A percentile compares a stretch with the other conserved stretches of the same genome.
These are phyloP conservation scores for Viridothelium virens DNA, from an alignment of 495 filamentous ascomycete species.

Conservation along the genomic window DNA sequence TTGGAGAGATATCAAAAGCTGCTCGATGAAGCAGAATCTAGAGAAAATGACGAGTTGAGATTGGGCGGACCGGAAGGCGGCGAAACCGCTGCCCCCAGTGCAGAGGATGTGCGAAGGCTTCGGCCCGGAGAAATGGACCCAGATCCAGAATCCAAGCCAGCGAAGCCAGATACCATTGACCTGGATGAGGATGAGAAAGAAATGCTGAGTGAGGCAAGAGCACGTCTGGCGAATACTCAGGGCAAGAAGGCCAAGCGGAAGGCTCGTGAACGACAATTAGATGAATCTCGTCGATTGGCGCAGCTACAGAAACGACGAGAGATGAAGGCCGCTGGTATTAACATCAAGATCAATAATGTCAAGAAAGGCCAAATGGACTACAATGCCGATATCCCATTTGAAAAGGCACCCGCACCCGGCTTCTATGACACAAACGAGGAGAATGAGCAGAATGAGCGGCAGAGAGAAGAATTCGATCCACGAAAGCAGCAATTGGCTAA, in stretches of 20 bases:
- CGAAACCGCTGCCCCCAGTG: conserved; percentile 79
- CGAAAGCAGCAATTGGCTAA: conserved; percentile 91
- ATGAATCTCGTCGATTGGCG: conserved; percentile 84
- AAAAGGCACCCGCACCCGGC: conserved; percentile 79
- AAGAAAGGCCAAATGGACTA: conserved; percentile 99
- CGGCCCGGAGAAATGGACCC: conserved; percentile 88
- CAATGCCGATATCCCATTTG: conserved; percentile 96
- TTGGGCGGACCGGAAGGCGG: conserved; percentile 80
- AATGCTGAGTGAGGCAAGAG: conserved; percentile 95
- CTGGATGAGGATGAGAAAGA: conserved; percentile 99
- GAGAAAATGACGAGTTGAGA: conserved; percentile 75
- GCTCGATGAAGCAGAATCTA: conserved; percentile 88
- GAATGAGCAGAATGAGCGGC: conserved; percentile 68
- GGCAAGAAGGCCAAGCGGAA: conserved; percentile 99
- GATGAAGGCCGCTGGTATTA: conserved; percentile 94
- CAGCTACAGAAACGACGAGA: conserved; percentile 91
- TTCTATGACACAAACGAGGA: conserved; percentile 93
- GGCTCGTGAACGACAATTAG: conserved; percentile 87
- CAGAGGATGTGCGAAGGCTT: conserved; percentile 84
- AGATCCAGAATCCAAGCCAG: conserved; percentile 92
- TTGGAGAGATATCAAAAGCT: conserved; percentile 94
- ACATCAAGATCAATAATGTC: conserved; percentile 87
- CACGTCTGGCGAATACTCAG: conserved; percentile 92
- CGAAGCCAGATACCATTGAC: conserved; percentile 94
- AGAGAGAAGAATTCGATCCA: conserved; percentile 84